A percentile compares a stretch with the other conserved stretches of the same genome.
Evolutionary conservation across 2,329 filamentous ascomycete species (phyloP).

Genomic region (Monosporascus sp.): DNA sequence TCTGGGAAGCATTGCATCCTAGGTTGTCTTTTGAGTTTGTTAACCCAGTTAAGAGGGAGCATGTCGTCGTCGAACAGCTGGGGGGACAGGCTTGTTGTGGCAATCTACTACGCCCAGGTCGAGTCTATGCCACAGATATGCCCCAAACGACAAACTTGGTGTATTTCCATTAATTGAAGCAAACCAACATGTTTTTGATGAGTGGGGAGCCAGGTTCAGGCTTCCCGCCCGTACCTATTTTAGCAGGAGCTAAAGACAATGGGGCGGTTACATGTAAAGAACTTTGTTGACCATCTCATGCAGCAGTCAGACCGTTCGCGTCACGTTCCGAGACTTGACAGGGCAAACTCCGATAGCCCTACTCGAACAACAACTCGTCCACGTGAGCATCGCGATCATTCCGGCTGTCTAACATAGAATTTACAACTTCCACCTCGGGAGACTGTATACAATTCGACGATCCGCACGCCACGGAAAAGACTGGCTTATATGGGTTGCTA

Average conservation of each 20-base stretch:
- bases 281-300: background rate
- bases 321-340: conserved; percentile 1
- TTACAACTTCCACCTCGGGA: conserved; percentile 1
- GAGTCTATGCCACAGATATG: too few relatives aligned
- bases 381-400: background rate
- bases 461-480: conserved; percentile 3
- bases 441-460: conserved; percentile 5
- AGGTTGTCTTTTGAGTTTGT: too few relatives aligned
- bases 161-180: too few relatives aligned
- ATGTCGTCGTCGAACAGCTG: too few relatives aligned
- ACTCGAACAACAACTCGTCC: too few relatives aligned
- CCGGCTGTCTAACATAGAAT: background rate
- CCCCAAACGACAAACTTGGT: too few relatives aligned
- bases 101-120: background rate
- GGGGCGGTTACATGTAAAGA: background rate
- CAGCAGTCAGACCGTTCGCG: background rate
- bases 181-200: too few relatives aligned
- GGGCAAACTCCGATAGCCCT: background rate
- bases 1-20: too few relatives aligned
- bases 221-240: background rate
- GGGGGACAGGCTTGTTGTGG: too few relatives aligned
- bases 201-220: background rate
- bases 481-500: conserved; percentile 21
- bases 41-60: too few relatives aligned
- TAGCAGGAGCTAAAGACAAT: background rate